phyloP scores from a whole-genome alignment of 176 grass and related monocot species.

The Pontederia paniculata region DNA sequence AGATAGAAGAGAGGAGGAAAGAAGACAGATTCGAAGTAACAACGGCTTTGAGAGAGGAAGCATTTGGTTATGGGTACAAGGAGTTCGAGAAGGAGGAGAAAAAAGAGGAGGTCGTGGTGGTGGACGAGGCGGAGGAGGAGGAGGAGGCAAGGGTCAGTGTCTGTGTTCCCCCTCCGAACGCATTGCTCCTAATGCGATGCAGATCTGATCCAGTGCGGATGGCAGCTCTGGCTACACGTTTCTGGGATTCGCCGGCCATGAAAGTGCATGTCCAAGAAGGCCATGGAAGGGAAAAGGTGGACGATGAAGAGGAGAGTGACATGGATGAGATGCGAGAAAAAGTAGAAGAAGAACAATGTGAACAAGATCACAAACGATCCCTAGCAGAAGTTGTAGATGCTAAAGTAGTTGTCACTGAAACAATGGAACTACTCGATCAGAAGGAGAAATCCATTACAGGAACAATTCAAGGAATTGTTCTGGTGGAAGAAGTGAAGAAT shows the following conservation, averaged over 20 bases:
- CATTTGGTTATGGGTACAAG: slow-evolving; percentile 22
- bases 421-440: slow-evolving; percentile 13
- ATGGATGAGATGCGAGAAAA: slow-evolving; percentile 3
- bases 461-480: slow-evolving; percentile 15
- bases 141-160: slow-evolving; percentile 72
- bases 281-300: slow-evolving; percentile 19
- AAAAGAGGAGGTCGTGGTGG: slow-evolving; percentile 43
- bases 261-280: slow-evolving; percentile 35
- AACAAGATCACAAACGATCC: not conserved
- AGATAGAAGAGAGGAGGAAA: slow-evolving; percentile 34
- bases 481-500: slow-evolving; percentile 1
- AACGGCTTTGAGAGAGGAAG: slow-evolving; percentile 7
- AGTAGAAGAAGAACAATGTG: not conserved
- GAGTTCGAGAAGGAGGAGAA: slow-evolving; percentile 6
- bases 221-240: slow-evolving; percentile 51
- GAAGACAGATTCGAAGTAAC: slow-evolving; percentile 38
- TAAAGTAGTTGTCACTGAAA: slow-evolving; percentile 22
- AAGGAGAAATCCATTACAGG: slow-evolving; percentile 22
- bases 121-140: slow-evolving; percentile 48
- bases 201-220: slow-evolving; percentile 87
- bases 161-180: slow-evolving; percentile 84
- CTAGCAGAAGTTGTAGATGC: not conserved
- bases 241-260: slow-evolving; percentile 71
- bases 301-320: slow-evolving; percentile 4
- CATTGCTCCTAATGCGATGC: slow-evolving; percentile 87